phyloP scores from a whole-genome alignment of 192 early-diverging fungal genomes.

The Mortierella claussenii region DNA sequence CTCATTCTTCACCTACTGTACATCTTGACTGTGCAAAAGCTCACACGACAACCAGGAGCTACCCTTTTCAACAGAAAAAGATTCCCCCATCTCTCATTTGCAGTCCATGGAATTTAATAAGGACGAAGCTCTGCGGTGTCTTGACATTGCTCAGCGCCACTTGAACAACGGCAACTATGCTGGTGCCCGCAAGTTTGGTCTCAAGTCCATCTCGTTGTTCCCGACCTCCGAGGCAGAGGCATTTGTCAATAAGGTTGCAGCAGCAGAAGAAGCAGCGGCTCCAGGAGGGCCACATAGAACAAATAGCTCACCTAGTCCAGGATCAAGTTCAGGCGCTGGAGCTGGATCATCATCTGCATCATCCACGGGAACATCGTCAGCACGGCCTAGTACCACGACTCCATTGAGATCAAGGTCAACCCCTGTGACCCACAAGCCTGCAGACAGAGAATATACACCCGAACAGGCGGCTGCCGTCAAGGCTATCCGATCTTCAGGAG shows the following conservation, averaged over 20 bases:
- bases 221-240: slow-evolving; percentile 73
- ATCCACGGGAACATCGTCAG: slow-evolving; percentile 36
- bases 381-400: slow-evolving; percentile 7
- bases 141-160: slow-evolving; percentile 81
- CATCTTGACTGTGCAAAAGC: too few species aligned
- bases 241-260: slow-evolving; percentile 62
- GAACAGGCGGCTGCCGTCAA: slow-evolving; percentile 86
- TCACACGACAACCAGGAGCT: too few species aligned
- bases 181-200: slow-evolving; percentile 83
- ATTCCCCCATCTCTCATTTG: too few species aligned
- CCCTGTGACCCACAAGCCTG: slow-evolving; percentile 45
- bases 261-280: slow-evolving; percentile 4
- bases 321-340: not conserved
- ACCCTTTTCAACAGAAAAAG: too few species aligned
- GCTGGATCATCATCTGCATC: slow-evolving; percentile 12
- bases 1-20: too few species aligned
- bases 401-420: slow-evolving; percentile 24
- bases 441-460: slow-evolving; percentile 70
- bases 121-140: slow-evolving; percentile 85
- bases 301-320: slow-evolving; percentile 21
- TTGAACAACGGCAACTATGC: slow-evolving; percentile 71
- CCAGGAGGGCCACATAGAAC: slow-evolving; percentile 12
- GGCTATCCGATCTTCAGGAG: slow-evolving; percentile 75
- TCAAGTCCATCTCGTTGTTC: slow-evolving; percentile 82
- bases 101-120: slow-evolving; percentile 87